Evolutionary conservation across 2,329 filamentous ascomycete species (phyloP).

Genomic region (Arthrobotrys sphaeroides): DNA sequence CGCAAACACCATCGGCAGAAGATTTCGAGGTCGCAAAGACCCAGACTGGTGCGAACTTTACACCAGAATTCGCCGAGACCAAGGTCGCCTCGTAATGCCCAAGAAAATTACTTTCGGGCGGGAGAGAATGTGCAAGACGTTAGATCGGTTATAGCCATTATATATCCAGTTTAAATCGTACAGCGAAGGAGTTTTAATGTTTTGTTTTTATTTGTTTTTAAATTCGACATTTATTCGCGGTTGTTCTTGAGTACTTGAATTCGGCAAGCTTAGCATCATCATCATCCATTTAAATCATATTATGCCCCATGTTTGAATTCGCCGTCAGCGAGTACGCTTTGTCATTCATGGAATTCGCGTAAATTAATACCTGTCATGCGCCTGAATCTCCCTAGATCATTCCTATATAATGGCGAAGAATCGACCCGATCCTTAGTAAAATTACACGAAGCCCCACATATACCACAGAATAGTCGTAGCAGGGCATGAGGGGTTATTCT

Average conservation of each 20-base stretch:
- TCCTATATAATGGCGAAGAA: neutral
- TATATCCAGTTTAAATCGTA: neutral
- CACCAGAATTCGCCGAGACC: slow-evolving; percentile 43
- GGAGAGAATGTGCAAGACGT: neutral
- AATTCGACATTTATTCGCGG: no score
- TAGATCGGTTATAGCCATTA: slow-evolving; percentile 17
- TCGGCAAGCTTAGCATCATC: slow-evolving; percentile 6
- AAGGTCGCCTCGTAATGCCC: slow-evolving; percentile 45
- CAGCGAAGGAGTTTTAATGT: slow-evolving; percentile 42
- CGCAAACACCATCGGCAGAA: slow-evolving; percentile 48
- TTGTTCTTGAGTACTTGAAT: neutral
- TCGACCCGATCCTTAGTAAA: neutral
- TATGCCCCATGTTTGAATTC: slow-evolving; percentile 2
- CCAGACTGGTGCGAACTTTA: slow-evolving; percentile 38
- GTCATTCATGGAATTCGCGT: neutral
- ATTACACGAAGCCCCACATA: neutral
- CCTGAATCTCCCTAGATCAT: neutral
- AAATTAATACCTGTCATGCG: neutral
- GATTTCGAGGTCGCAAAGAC: slow-evolving; percentile 41
- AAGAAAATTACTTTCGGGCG: neutral
- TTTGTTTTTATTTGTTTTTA: slow-evolving; percentile 12
- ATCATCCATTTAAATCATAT: neutral
- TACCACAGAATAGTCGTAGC: neutral
- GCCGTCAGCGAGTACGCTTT: neutral
- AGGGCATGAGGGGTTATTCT: neutral